Percentiles rank a stretch among this genome's conserved stretches.
Conservation (phyloP, 441 rosid genomes). For the Gossypium aridum region DNA sequence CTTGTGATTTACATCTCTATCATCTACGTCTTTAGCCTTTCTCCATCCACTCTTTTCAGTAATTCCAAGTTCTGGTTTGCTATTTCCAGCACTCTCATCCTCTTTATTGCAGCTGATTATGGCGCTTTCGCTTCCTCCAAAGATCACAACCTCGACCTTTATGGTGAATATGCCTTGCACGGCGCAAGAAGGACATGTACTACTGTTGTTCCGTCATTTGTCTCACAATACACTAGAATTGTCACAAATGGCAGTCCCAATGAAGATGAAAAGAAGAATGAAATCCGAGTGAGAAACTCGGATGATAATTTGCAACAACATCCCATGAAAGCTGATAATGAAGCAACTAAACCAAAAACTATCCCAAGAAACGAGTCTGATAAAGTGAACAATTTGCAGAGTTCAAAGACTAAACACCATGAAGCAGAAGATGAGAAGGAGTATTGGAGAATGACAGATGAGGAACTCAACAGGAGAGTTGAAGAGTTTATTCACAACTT, state of each 20-base stretch:
- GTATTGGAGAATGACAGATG: constrained; percentile 47
- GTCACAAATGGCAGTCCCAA: not conserved
- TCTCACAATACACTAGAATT: constrained; percentile 2
- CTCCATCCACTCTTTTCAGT: constrained; percentile 38
- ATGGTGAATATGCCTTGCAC: constrained; percentile 24
- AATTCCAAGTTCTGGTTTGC: constrained; percentile 53
- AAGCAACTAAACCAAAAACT: not conserved
- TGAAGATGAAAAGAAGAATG: not conserved
- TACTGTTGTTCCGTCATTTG: not conserved
- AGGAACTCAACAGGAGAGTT: constrained; percentile 51
- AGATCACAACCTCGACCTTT: constrained; percentile 19
- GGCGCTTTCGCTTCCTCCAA: constrained; percentile 38
- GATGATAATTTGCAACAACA: not conserved
- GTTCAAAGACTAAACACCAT: constrained; percentile 3
- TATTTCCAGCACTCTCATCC: constrained; percentile 58
- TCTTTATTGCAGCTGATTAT: constrained; percentile 50
- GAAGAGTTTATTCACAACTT: constrained; percentile 53
- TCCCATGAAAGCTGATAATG: not conserved
- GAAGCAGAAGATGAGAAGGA: constrained; percentile 22
- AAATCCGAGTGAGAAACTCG: constrained; percentile 1
- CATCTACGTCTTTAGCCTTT: constrained; percentile 40
- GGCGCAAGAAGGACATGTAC: constrained; percentile 10
- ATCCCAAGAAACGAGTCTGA: constrained; percentile 22
- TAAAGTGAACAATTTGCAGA: constrained; percentile 10
- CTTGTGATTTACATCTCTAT: constrained; percentile 37